Base-by-base conservation (phyloP, 2,329 filamentous ascomycete species). In the Sclerotinia subarctica region DNA sequence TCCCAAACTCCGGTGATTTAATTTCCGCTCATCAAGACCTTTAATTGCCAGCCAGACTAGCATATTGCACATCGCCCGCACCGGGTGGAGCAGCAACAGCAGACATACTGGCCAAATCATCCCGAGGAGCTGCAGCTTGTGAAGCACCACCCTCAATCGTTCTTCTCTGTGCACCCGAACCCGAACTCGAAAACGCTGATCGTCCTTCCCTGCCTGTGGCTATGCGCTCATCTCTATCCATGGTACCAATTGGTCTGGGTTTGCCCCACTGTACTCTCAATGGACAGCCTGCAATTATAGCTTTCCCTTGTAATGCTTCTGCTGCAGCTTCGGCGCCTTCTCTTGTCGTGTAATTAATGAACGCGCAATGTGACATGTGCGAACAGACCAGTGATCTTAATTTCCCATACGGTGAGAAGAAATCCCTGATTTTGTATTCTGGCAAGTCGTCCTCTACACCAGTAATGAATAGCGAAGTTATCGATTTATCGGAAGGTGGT, bases 391-490 rank as follows among this genome's bases (percentile, higher is more conserved):
- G 82, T 35, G 93, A 97, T 75, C 95, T 92, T 69, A 99, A 89
- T 76, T 94, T 92, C 71, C 95, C 95, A 75, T 94, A 93, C 24
- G 87, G 86, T 70, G 92, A 88, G 82, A 99, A 99, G 79, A 96
- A 95, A 2, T 93, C 90, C 59, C 95, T 91, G 35, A 99, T 84
- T 75, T 94, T 93, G 79, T 94, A 89, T 79, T 99, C 95, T 2
- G 94, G 94, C 8, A 99, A 83, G 75, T 99, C 95, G 77, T 99
- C 95, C 79, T 99, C 95, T 2, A 99, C 88, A 11, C 95, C 96
- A 0, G 94, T 97, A 42, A 98, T 86, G 76, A 99, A 99, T 0
- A 99, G 85, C 0, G 94, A 97, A 74, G 92, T 96, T 77, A 99
- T 90, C 69, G 92, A 95, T 67, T 83, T 86, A 76, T 99, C 94